These are phyloP conservation scores for Alternaria alternata DNA, from an alignment of 2,329 filamentous ascomycete genomes.

Conservation along the genomic window DNA sequence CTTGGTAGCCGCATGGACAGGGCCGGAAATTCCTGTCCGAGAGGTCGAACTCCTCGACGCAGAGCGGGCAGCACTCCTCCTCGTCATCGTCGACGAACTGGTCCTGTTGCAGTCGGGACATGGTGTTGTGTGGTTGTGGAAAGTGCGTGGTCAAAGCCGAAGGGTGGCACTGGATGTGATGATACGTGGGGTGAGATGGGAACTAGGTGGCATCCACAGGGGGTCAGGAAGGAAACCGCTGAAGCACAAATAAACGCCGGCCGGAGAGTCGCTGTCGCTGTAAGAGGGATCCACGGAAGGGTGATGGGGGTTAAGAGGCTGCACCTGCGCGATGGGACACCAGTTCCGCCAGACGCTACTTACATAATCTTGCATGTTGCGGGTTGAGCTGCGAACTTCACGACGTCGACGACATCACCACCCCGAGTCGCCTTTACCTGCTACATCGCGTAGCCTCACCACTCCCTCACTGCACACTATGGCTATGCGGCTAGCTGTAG, in stretches of 20 bases:
- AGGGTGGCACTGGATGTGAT: conserved; percentile 38
- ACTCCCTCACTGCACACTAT: conserved; percentile 40
- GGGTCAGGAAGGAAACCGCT: conserved; percentile 27
- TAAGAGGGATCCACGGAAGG: conserved; percentile 34
- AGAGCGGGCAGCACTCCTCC: conserved; percentile 79
- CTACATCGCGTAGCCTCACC: conserved; percentile 38
- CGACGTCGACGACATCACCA: conserved; percentile 38
- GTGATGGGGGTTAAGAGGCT: conserved; percentile 35
- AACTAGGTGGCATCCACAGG: conserved; percentile 4
- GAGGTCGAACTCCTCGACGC: conserved; percentile 98
- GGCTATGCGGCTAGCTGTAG: conserved; percentile 52
- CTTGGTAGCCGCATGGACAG: conserved; percentile 98
- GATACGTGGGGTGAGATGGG: conserved; percentile 16
- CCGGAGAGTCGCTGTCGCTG: conserved; percentile 30
- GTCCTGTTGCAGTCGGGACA: conserved; percentile 60
- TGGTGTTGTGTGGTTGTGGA: conserved; percentile 30
- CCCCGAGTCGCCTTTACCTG: conserved; percentile 25
- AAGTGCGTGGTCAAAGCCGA: conserved; percentile 18
- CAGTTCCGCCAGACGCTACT: conserved; percentile 23
- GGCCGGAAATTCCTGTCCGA: conserved; percentile 97
- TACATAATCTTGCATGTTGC: conserved; percentile 23
- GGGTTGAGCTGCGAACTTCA: conserved; percentile 24
- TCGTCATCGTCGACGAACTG: conserved; percentile 64
- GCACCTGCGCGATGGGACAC: conserved; percentile 28
- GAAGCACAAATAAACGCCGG: conserved; percentile 43